Percentiles rank a stretch among this genome's conserved stretches.
phyloP scores from a whole-genome alignment of 108 stramenopile genomes.

The Stephanodiscus minutulus region DNA sequence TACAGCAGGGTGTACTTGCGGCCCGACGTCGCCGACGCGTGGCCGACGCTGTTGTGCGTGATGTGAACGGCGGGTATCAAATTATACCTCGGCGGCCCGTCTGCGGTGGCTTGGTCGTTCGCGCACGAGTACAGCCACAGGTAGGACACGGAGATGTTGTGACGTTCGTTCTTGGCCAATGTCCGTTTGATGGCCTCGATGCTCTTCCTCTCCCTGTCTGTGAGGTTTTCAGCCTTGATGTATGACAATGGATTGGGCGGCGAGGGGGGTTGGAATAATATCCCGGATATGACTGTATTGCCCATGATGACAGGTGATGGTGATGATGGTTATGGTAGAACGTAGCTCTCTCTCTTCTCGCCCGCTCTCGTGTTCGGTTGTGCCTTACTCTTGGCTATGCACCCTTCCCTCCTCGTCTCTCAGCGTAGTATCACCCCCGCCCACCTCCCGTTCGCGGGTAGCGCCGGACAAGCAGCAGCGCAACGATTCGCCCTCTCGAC shows the following conservation, averaged over 20 bases:
- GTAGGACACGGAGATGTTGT: constrained; percentile 6
- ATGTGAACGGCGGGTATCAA: constrained; percentile 36
- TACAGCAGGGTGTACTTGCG: constrained; percentile 50
- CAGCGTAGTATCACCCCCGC: too few relatives aligned
- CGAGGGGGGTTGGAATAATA: constrained; percentile 47
- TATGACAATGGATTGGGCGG: constrained; percentile 32
- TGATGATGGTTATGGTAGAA: neutral
- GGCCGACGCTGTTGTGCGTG: neutral
- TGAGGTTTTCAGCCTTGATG: neutral
- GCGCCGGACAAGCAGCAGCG: neutral
- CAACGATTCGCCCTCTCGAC: neutral
- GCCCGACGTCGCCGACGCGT: neutral
- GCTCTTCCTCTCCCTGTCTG: neutral
- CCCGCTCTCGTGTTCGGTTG: neutral
- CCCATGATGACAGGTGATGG: constrained; percentile 22
- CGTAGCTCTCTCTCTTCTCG: neutral
- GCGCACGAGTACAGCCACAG: constrained; percentile 2
- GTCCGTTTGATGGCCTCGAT: neutral
- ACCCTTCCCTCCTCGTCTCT: too few relatives aligned
- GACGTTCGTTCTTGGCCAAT: neutral
- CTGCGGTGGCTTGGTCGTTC: neutral
- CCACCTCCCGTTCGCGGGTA: too few relatives aligned
- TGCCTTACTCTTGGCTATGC: too few relatives aligned
- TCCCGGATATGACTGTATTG: constrained; percentile 38
- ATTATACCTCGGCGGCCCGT: neutral